Evolutionary conservation across 2,329 filamentous ascomycete species (phyloP), one percentile per base, ranked within the genome.

Genomic region (Epichloe hybrida): DNA sequence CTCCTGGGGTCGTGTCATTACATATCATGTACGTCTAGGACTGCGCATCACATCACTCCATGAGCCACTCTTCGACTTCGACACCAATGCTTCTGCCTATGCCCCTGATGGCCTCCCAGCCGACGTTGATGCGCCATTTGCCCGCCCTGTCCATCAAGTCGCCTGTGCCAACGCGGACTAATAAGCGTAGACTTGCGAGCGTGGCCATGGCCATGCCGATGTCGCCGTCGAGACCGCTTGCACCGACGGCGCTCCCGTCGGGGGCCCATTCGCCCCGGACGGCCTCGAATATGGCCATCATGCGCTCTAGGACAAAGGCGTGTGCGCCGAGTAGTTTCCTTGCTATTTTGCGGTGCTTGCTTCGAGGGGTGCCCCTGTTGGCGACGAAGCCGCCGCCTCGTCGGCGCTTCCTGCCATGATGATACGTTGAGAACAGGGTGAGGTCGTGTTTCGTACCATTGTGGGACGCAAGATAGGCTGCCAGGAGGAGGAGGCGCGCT

Each of bases 381-480:
- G 63, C 58, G 2, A 66, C 63, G 3, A 68, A 66, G 12, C 68
- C 68, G 23, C 76, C 76, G 48, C 76, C 74, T 13, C 75, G 69
- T 1, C 74, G 67, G 48, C 74, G 70, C 55, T 72, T 68, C 46
- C 71, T 64, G 58, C 73, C 72, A 64, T 80, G 66, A 51, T 82
- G 76, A 60, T 79, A 76, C 12, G 86, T 88, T 57, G 85, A 88
- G 71, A 93, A 93, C 61, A 88, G 80, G 1, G 80, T 74, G 4
- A 80, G 70, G 64, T 93, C 87, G 61, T 86, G 80, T n/a, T 80
- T 76, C 1, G 84, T 70, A 13, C 84, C 79, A 63, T 90, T 93
- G 72, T 88, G 87, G 1, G 85, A 88, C 48, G 87, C 84, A 3
- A 93, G 78, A 66, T 93, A 93, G 3, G 86, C 83, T 37, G 86